These are phyloP conservation scores for Cucumis sativus DNA, from an alignment of 306 rosid genomes.

Conservation along the genomic window Cucumber_9930_V3 NC_026656.2:12572001-12572500, in stretches of 20 bases:
- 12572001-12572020: conserved; percentile 90
- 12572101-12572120: not conserved
- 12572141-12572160: not conserved
- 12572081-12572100: not conserved
- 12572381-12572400: not conserved
- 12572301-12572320: conserved; percentile 46
- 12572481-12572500: conserved; percentile 72
- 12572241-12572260: not conserved
- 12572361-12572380: conserved; percentile 81
- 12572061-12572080: conserved; percentile 30
- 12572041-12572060: conserved; percentile 86
- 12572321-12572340: conserved; percentile 78
- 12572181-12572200: not conserved
- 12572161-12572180: not conserved
- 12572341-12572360: conserved; percentile 76
- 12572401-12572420: not conserved
- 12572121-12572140: not conserved
- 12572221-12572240: not conserved
- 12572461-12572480: conserved; percentile 85
- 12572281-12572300: not conserved
- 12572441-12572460: conserved; percentile 69
- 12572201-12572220: not conserved
- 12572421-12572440: not conserved
- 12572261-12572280: not conserved
- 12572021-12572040: conserved; percentile 82